phyloP scores from a whole-genome alignment of 805 yeast species.

The Helenozyma rhizophorensis region DNA sequence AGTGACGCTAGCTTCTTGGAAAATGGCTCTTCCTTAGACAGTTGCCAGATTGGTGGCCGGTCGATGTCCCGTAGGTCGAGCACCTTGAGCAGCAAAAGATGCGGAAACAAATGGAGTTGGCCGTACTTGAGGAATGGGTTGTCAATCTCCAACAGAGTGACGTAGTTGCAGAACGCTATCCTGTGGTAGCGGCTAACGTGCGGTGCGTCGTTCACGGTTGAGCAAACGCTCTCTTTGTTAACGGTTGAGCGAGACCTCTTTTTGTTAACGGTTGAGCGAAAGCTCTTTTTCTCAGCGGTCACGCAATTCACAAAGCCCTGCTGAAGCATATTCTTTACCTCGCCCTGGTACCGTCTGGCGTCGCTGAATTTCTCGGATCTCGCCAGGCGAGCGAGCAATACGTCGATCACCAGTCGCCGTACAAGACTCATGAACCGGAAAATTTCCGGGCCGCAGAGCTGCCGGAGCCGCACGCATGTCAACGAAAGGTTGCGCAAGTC shows the following conservation, averaged over 20 bases:
- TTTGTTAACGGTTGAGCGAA: no score
- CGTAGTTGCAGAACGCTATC: slow-evolving; percentile 2
- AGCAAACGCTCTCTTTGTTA: no score
- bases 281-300: no score
- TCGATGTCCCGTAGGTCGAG: slow-evolving; percentile 14
- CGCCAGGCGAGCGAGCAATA: slow-evolving; percentile 19
- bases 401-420: slow-evolving; percentile 24
- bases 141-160: slow-evolving; percentile 22
- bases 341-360: slow-evolving; percentile 12
- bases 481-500: slow-evolving; percentile 18
- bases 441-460: slow-evolving; percentile 17
- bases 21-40: neutral
- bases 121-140: slow-evolving; percentile 12
- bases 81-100: slow-evolving; percentile 17
- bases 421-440: slow-evolving; percentile 23
- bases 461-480: slow-evolving; percentile 22
- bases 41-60: neutral
- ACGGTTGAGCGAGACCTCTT: no score
- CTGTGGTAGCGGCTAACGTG: slow-evolving; percentile 14
- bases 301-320: slow-evolving; percentile 10
- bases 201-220: neutral
- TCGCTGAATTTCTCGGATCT: slow-evolving; percentile 20
- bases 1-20: slow-evolving; percentile 7
- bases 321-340: slow-evolving; percentile 12
- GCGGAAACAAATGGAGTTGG: slow-evolving; percentile 17